Base-by-base conservation (phyloP, 768 basidiomycete genomes). In the Leucocoprinus leucothites region DNA sequence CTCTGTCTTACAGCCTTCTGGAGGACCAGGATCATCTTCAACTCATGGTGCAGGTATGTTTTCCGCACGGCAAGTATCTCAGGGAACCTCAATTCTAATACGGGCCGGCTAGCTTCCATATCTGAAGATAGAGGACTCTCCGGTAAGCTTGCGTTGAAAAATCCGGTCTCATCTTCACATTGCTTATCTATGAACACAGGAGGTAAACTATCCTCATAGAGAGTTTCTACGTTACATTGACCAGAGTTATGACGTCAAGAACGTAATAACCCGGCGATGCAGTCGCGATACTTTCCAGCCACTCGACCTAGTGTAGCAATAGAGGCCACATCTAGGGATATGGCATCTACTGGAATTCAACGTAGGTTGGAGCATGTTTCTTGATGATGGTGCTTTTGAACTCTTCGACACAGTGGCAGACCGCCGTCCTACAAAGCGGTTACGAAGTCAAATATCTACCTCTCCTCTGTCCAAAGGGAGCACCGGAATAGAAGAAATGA, bases 401-500 rank as follows among this genome's bases (percentile, higher is more conserved):
- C 5, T 31, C 31, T 31, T 31, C 31, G 5, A 31, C 31, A 5
- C 31, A 31, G 31, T 5, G 5, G 11, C 5, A 31, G 31, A 11
- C 11, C 11, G 6, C 11, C 31, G 31, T 5, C 31, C 31, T 31
- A 40, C 18, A 31, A 67, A 66, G 56, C 61, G 59, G 48, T 49
- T 47, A 16, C 58, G 51, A 34, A 34, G 53, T 44, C 18, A 46
- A 57, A 59, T 1, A 57, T 25, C 51, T 58, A n/a, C 19, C 61
- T 52, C 19, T 47, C 44, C 26, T 51, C 44, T 11, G 50, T 56
- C 63, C 58, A 71, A 80, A 67, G 77, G 75, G 14, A 84, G 82
- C 63, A 67, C 61, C 55, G 79, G 71, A 57, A 70, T 61, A 11
- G 54, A 47, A 25, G 64, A 65, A 26, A 59, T 49, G 24, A 28